phyloP scores from a whole-genome alignment of 306 rosid species.

The Quillaja saponaria region DNA sequence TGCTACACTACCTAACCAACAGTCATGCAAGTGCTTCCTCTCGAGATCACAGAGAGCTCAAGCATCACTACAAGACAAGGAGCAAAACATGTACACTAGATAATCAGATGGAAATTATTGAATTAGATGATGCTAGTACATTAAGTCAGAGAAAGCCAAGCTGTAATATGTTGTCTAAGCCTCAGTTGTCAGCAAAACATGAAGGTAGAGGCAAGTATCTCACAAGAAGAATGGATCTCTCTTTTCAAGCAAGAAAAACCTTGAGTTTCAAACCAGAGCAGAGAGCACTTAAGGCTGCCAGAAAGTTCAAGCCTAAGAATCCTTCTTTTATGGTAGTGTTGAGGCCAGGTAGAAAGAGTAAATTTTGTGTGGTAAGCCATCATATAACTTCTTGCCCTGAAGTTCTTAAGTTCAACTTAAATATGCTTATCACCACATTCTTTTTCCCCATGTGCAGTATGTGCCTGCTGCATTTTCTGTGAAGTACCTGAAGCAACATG shows the following conservation, averaged over 20 bases:
- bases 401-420: neutral
- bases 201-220: neutral
- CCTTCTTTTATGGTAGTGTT: slow-evolving; percentile 25
- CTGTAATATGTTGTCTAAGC: neutral
- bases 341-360: neutral
- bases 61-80: neutral
- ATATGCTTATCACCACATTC: too few species aligned
- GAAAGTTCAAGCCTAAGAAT: slow-evolving; percentile 8
- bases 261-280: neutral
- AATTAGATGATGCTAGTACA: neutral
- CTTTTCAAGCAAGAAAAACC: neutral
- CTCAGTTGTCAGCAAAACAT: neutral
- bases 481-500: slow-evolving; percentile 17
- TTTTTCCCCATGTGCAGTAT: slow-evolving; percentile 29
- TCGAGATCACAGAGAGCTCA: too few species aligned
- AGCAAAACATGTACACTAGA: neutral
- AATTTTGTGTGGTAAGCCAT: slow-evolving; percentile 25
- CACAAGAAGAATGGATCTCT: neutral
- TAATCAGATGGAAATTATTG: neutral
- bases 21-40: too few species aligned
- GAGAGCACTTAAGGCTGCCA: slow-evolving; percentile 15
- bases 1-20: too few species aligned
- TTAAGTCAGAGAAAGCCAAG: neutral
- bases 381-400: neutral
- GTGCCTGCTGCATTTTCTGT: slow-evolving; percentile 23